Evolutionary conservation across 108 stramenopile genomes (phyloP).

Genomic region (Cyclotella baltica): DNA sequence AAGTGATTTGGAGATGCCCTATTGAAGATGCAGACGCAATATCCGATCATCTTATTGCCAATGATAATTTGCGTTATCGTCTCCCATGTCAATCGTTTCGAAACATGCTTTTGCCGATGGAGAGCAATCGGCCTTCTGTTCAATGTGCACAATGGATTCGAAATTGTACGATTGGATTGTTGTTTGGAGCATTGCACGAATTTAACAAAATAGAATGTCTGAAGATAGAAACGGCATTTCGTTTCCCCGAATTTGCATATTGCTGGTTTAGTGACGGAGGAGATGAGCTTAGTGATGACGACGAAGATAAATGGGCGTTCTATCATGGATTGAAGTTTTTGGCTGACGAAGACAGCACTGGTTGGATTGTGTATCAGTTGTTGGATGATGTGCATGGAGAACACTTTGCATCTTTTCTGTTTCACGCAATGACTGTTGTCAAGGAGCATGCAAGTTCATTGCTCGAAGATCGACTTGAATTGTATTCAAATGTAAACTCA

Average conservation of each 20-base stretch:
- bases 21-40: constrained; percentile 17
- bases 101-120: constrained; percentile 28
- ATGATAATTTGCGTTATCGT: not conserved
- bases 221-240: not conserved
- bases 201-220: not conserved
- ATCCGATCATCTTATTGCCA: constrained; percentile 15
- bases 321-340: constrained; percentile 68
- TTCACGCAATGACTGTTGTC: constrained; percentile 33
- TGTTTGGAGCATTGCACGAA: constrained; percentile 17
- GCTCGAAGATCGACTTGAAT: constrained; percentile 22
- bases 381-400: constrained; percentile 64
- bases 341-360: constrained; percentile 31
- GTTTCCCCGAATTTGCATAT: constrained; percentile 77
- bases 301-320: constrained; percentile 72
- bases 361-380: constrained; percentile 51
- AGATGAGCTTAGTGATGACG: constrained; percentile 36
- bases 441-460: constrained; percentile 23
- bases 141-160: constrained; percentile 21
- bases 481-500: not conserved
- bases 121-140: constrained; percentile 9
- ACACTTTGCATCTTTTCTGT: constrained; percentile 54
- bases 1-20: constrained; percentile 22
- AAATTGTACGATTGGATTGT: constrained; percentile 9
- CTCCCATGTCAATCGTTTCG: constrained; percentile 31
- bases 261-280: constrained; percentile 55